phyloP scores from a whole-genome alignment of 495 filamentous ascomycete genomes.

The Aspergillus ellipticus region DNA sequence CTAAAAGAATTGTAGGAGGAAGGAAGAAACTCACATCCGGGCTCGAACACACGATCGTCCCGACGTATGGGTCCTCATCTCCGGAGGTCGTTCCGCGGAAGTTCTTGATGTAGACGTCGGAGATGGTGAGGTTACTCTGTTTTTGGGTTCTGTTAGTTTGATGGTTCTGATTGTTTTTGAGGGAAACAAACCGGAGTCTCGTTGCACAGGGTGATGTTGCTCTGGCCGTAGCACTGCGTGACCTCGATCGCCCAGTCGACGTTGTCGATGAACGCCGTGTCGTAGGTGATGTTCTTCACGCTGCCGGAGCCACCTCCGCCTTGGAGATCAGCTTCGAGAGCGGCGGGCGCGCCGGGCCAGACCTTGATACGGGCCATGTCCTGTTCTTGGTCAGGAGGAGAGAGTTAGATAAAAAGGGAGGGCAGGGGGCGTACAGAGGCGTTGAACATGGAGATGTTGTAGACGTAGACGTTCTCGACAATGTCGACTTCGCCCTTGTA shows the following conservation, averaged over 20 bases:
- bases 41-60: slow-evolving; percentile 56
- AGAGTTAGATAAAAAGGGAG: too few relatives aligned
- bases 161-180: not conserved
- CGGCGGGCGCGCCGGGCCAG: slow-evolving; percentile 55
- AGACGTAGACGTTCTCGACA: slow-evolving; percentile 61
- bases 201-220: slow-evolving; percentile 58
- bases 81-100: slow-evolving; percentile 53
- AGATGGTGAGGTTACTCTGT: slow-evolving; percentile 54
- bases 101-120: slow-evolving; percentile 50
- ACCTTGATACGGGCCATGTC: slow-evolving; percentile 71
- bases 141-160: not conserved
- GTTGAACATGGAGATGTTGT: slow-evolving; percentile 65
- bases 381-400: slow-evolving; percentile 16
- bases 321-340: slow-evolving; percentile 53
- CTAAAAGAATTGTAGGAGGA: too few relatives aligned
- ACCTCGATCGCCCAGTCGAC: slow-evolving; percentile 64
- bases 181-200: slow-evolving; percentile 42
- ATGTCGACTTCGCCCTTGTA: slow-evolving; percentile 62
- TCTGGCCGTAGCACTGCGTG: slow-evolving; percentile 64
- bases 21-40: slow-evolving; percentile 30
- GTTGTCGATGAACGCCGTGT: slow-evolving; percentile 51
- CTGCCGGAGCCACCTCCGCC: slow-evolving; percentile 56
- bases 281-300: slow-evolving; percentile 56
- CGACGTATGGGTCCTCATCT: slow-evolving; percentile 47
- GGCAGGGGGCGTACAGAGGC: slow-evolving; percentile 34